phyloP scores from a whole-genome alignment of 441 rosid species.

The Lepidium campestre region DNA sequence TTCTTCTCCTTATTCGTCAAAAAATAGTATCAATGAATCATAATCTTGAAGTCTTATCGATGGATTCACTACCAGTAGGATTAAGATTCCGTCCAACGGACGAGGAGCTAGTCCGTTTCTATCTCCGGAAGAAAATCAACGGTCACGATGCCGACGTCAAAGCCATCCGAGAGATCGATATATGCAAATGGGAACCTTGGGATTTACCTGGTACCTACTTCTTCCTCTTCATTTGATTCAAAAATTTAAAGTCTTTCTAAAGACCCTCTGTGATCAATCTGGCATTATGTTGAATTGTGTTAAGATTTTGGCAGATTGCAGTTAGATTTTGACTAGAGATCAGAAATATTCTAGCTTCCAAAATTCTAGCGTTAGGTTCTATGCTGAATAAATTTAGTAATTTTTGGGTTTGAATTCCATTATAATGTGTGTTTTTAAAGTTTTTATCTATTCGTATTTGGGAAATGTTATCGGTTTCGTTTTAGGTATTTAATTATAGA shows the following conservation, averaged over 20 bases:
- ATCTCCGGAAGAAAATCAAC: conserved; percentile 64
- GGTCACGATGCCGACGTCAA: conserved; percentile 45
- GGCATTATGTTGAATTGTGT: neutral
- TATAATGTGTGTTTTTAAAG: neutral
- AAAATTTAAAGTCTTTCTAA: neutral
- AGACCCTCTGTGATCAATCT: neutral
- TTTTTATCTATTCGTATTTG: neutral
- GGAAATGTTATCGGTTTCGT: neutral
- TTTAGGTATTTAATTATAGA: neutral
- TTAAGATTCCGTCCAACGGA: conserved; percentile 45
- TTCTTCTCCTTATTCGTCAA: conserved; percentile 14
- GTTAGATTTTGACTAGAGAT: neutral
- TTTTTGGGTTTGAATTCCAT: neutral
- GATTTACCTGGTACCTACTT: conserved; percentile 62
- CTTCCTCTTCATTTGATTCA: neutral
- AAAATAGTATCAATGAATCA: conserved; percentile 25
- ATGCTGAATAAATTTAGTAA: neutral
- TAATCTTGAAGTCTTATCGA: conserved; percentile 21
- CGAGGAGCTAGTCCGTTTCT: conserved; percentile 41
- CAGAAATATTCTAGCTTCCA: neutral
- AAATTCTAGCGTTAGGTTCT: neutral
- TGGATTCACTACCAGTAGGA: conserved; percentile 35
- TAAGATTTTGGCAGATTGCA: neutral
- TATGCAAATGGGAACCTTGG: conserved; percentile 92
- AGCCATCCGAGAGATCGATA: conserved; percentile 68